Conservation (phyloP, 345 rosid species). For the Theobroma cacao region DNA sequence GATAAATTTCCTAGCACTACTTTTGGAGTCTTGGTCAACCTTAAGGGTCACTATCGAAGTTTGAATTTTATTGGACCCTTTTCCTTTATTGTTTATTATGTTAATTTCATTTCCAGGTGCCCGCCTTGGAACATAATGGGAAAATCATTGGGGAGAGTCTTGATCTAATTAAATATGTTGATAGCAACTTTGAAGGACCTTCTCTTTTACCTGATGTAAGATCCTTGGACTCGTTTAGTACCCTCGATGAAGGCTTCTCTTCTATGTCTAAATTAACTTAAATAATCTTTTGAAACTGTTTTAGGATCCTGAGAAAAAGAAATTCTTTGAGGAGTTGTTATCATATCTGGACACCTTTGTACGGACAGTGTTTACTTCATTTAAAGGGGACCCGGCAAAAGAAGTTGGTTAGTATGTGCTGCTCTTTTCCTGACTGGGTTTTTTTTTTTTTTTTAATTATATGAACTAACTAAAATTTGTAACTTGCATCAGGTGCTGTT, state of each 20-base stretch:
- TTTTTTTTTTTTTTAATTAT: background rate
- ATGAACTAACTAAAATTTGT: background rate
- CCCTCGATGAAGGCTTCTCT: background rate
- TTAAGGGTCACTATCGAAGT: background rate
- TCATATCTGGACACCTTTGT: constrained; percentile 55
- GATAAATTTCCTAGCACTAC: background rate
- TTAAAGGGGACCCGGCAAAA: constrained; percentile 58
- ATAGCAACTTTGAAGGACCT: constrained; percentile 85
- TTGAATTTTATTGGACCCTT: background rate
- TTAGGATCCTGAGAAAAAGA: constrained; percentile 67
- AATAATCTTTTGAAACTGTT: constrained; percentile 13
- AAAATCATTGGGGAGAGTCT: constrained; percentile 87
- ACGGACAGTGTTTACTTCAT: constrained; percentile 35
- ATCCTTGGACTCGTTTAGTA: background rate
- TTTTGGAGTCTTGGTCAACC: background rate
- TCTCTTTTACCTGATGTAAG: constrained; percentile 65
- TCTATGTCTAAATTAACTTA: background rate
- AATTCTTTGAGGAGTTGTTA: constrained; percentile 64
- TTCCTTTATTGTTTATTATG: background rate
- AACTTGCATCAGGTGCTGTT: constrained; percentile 50
- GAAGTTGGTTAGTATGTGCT: constrained; percentile 47
- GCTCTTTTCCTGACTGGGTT: background rate
- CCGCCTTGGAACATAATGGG: constrained; percentile 88
- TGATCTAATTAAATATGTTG: constrained; percentile 70
- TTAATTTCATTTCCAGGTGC: constrained; percentile 48